Conservation (phyloP, 129 eudicot species). For the Apium graveolens region DNA sequence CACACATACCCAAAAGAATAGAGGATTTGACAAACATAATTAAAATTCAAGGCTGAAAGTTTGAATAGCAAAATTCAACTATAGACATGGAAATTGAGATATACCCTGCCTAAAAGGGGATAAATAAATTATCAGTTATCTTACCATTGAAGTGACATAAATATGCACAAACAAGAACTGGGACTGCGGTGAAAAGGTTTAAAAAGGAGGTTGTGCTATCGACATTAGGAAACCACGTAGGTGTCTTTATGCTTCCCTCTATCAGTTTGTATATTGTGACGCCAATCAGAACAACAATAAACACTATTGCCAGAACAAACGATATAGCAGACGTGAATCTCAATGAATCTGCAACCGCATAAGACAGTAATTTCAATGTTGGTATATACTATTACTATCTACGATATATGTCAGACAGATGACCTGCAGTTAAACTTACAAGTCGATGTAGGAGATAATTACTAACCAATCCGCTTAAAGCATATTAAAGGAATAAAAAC, state of each 20-base stretch:
- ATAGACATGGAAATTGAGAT: not conserved
- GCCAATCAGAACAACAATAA: constrained; percentile 5
- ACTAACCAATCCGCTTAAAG: constrained; percentile 30
- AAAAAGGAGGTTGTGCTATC: constrained; percentile 2
- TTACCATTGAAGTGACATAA: constrained; percentile 28
- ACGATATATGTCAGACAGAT: not conserved
- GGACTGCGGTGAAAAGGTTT: constrained; percentile 25
- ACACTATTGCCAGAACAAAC: constrained; percentile 12
- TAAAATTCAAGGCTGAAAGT: not conserved
- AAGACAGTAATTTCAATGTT: not conserved
- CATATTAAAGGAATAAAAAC: constrained; percentile 29
- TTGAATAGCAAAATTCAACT: not conserved
- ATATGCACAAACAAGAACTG: constrained; percentile 28
- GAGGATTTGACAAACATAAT: not conserved
- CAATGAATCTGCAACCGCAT: constrained; percentile 8
- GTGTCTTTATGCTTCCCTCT: constrained; percentile 8
- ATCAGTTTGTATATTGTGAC: constrained; percentile 9
- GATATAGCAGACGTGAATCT: constrained; percentile 14
- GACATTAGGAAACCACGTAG: constrained; percentile 6
- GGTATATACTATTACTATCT: not conserved
- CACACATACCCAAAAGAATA: not conserved
- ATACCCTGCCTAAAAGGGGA: not conserved
- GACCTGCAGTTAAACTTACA: constrained; percentile 9
- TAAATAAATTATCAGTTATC: not conserved
- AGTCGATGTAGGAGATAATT: constrained; percentile 2